Percentiles rank a stretch among this genome's conserved stretches.
Conservation (phyloP, 2,329 filamentous ascomycete species). For the Fonsecaea multimorphosa region DNA sequence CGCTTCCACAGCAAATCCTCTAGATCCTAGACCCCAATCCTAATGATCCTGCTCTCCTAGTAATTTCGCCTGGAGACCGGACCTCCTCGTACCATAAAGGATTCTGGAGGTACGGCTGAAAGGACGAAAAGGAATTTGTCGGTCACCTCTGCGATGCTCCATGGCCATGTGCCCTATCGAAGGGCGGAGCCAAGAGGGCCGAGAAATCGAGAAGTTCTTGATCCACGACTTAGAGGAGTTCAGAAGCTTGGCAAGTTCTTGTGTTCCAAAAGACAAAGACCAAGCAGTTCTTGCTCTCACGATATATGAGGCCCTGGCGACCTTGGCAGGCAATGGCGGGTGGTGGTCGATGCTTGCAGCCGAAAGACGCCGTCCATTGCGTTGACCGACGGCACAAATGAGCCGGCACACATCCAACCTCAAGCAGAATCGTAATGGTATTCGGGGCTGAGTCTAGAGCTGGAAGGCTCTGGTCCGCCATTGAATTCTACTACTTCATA, state of each 20-base stretch:
- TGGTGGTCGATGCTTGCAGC: neutral
- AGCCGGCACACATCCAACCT: neutral
- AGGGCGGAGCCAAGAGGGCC: neutral
- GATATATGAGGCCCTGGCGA: neutral
- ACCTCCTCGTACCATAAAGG: neutral
- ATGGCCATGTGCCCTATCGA: neutral
- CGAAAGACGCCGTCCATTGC: neutral
- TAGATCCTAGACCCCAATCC: neutral
- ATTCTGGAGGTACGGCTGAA: neutral
- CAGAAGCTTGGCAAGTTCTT: neutral
- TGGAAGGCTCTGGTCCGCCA: neutral
- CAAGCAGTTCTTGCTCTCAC: too few species aligned
- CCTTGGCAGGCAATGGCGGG: neutral
- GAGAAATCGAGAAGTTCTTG: neutral
- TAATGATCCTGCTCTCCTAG: neutral
- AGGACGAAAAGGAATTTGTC: too few species aligned
- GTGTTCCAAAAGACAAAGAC: neutral
- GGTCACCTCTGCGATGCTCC: too few species aligned
- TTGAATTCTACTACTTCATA: neutral
- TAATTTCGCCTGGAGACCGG: neutral
- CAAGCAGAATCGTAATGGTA: neutral
- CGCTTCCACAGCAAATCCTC: neutral
- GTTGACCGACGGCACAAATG: neutral
- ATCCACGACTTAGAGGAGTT: neutral
- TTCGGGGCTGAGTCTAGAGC: neutral